phyloP scores from a whole-genome alignment of 164 flowering plant genomes.

The Hamamelis virginiana region DNA sequence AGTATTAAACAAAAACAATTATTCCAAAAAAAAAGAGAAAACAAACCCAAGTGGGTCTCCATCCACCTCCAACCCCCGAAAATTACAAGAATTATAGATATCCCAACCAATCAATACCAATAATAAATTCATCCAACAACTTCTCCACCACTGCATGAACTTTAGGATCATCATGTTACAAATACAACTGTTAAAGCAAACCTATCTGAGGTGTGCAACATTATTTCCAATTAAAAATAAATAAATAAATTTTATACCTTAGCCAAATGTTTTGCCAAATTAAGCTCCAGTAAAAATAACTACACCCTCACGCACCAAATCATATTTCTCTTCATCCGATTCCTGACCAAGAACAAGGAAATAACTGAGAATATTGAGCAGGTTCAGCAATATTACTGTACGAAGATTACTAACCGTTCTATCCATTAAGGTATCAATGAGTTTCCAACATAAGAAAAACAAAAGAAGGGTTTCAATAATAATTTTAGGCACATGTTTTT shows the following conservation, averaged over 20 bases:
- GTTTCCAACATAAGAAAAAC: not conserved
- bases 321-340: conserved; percentile 90
- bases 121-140: conserved; percentile 88
- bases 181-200: conserved; percentile 7
- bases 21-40: too few species aligned
- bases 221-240: not conserved
- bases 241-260: conserved; percentile 47
- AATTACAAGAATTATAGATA: too few species aligned
- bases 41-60: too few species aligned
- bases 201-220: not conserved
- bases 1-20: too few species aligned
- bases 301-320: conserved; percentile 97
- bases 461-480: not conserved
- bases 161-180: conserved; percentile 87
- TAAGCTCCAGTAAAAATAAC: conserved; percentile 96
- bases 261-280: conserved; percentile 85
- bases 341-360: conserved; percentile 44
- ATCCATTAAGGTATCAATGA: not conserved
- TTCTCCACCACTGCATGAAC: conserved; percentile 90
- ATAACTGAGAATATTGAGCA: not conserved
- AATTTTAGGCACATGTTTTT: too few species aligned
- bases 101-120: too few species aligned
- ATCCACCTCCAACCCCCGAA: too few species aligned
- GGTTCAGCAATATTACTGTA: not conserved
- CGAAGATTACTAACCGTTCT: not conserved